Percentiles rank a stretch among this genome's conserved stretches.
Evolutionary conservation across 1,139 yeast species (phyloP).

Genomic region (Insectozyma bohioensis): DNA sequence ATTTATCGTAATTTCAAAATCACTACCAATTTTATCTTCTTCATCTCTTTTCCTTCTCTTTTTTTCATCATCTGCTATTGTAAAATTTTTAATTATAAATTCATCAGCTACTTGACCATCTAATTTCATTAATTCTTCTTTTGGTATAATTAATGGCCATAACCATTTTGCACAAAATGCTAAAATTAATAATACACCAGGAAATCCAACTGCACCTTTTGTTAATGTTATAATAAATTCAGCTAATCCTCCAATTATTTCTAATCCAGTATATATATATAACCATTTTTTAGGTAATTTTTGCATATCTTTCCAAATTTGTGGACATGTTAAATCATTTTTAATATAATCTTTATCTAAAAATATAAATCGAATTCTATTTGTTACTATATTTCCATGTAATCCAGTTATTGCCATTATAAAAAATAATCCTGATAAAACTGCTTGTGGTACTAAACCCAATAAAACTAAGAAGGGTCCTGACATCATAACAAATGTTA

Average conservation of each 20-base stretch:
- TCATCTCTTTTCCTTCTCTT: constrained; percentile 9
- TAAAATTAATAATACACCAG: constrained; percentile 64
- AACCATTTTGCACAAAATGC: constrained; percentile 67
- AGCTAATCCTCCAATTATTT: constrained; percentile 66
- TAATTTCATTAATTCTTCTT: constrained; percentile 55
- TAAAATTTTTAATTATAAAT: constrained; percentile 44
- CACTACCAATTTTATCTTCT: constrained; percentile 9
- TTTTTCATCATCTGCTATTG: constrained; percentile 19
- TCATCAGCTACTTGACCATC: constrained; percentile 74
- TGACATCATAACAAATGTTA: constrained; percentile 86
- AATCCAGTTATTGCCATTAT: constrained; percentile 88
- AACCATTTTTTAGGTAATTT: constrained; percentile 48
- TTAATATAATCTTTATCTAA: constrained; percentile 54
- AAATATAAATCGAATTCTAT: constrained; percentile 60
- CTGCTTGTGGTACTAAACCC: constrained; percentile 91
- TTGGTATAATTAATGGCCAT: constrained; percentile 65
- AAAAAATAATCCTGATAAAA: constrained; percentile 86
- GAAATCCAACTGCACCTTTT: constrained; percentile 92
- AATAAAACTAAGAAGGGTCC: constrained; percentile 80
- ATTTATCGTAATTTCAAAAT: constrained; percentile 7
- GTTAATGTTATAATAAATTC: constrained; percentile 88
- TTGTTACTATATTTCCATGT: constrained; percentile 62
- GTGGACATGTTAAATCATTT: constrained; percentile 37
- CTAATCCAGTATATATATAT: constrained; percentile 54
- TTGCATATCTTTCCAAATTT: constrained; percentile 33